A percentile compares a stretch with the other conserved stretches of the same genome.
These are phyloP conservation scores for Hanseniaspora uvarum DNA, from an alignment of 1,139 yeast genomes.

Conservation along the genomic window DNA sequence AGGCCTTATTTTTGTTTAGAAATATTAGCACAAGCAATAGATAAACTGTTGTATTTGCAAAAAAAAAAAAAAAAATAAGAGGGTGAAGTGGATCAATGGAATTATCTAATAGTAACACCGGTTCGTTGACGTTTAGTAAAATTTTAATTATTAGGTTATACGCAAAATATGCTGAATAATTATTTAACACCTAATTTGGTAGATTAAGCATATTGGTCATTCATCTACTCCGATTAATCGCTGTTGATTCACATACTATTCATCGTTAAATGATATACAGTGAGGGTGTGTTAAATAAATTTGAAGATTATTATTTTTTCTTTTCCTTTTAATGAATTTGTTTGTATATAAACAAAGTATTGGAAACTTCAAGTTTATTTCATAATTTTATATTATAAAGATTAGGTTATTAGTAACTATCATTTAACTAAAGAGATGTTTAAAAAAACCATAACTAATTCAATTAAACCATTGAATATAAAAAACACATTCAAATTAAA, in stretches of 20 bases:
- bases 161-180: not conserved
- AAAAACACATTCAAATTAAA: conserved; percentile 18
- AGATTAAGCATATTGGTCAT: not conserved
- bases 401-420: not conserved
- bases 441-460: conserved; percentile 21
- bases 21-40: too few relatives aligned
- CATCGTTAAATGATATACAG: not conserved
- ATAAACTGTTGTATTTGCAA: not conserved
- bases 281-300: not conserved
- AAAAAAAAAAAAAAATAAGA: not conserved
- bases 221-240: not conserved
- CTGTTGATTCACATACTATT: not conserved
- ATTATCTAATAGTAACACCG: not conserved
- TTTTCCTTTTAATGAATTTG: too few relatives aligned
- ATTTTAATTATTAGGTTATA: too few relatives aligned
- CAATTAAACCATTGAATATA: conserved; percentile 23
- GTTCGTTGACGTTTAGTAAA: not conserved
- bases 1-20: too few relatives aligned
- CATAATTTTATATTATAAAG: not conserved
- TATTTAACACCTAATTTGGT: not conserved
- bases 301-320: too few relatives aligned
- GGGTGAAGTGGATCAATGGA: not conserved
- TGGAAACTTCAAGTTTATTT: not conserved
- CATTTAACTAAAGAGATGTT: conserved; percentile 13
- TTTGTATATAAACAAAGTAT: not conserved